Conservation (phyloP, 2,329 filamentous ascomycete species). For the Diaporthe ampelina region DNA sequence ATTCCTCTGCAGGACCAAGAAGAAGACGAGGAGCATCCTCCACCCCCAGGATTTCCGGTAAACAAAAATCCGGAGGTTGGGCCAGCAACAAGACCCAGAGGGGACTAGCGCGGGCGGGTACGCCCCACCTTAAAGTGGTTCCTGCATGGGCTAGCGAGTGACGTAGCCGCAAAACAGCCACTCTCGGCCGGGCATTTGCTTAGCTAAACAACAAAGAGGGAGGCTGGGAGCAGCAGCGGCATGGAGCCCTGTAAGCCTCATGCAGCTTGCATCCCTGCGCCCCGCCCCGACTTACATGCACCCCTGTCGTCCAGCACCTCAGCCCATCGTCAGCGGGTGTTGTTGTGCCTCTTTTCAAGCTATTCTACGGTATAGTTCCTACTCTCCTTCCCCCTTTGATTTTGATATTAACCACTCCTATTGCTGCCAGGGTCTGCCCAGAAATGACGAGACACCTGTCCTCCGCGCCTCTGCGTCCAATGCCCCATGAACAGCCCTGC, state of each 20-base stretch:
- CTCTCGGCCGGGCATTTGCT: conserved; percentile 23
- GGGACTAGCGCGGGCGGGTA: conserved; percentile 33
- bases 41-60: conserved; percentile 26
- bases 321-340: not conserved
- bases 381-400: not conserved
- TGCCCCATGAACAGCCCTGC: not conserved
- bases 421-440: not conserved
- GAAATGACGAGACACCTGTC: not conserved
- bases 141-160: conserved; percentile 38
- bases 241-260: not conserved
- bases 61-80: conserved; percentile 40
- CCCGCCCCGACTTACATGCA: conserved; percentile 24
- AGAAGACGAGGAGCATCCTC: conserved; percentile 8
- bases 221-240: conserved; percentile 22
- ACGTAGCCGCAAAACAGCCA: conserved; percentile 37
- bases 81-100: conserved; percentile 30
- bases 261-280: conserved; percentile 19
- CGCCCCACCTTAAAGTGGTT: conserved; percentile 34
- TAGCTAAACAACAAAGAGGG: conserved; percentile 15
- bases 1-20: not conserved
- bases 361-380: not conserved
- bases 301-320: conserved; percentile 14
- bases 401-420: conserved; percentile 3
- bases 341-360: not conserved
- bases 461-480: not conserved